phyloP scores from a whole-genome alignment of 805 yeast species.

The Sungouiella thailandica region DNA sequence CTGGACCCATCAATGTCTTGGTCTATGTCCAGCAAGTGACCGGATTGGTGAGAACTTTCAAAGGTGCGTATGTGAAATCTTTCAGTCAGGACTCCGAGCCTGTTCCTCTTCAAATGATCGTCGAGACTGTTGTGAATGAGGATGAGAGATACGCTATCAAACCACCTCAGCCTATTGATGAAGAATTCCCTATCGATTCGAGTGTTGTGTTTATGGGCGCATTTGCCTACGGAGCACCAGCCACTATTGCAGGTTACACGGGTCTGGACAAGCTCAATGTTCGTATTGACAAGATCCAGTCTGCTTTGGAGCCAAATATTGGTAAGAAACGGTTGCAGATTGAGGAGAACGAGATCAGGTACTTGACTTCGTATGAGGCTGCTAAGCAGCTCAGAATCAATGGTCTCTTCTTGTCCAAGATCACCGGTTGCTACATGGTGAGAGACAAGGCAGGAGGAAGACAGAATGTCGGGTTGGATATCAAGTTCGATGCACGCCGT shows the following conservation, averaged over 20 bases:
- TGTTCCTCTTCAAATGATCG: conserved; percentile 78
- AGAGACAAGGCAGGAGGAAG: conserved; percentile 42
- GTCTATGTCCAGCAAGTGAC: conserved; percentile 70
- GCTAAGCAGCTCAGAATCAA: conserved; percentile 53
- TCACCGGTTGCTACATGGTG: conserved; percentile 70
- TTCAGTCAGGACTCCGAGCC: conserved; percentile 48
- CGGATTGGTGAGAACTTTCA: conserved; percentile 63
- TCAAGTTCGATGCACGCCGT: conserved; percentile 76
- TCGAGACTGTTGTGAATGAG: conserved; percentile 64
- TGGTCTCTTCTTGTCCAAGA: conserved; percentile 65
- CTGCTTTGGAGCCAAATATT: conserved; percentile 52
- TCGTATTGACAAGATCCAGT: conserved; percentile 32
- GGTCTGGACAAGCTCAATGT: conserved; percentile 45
- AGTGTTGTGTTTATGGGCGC: conserved; percentile 79
- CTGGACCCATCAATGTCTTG: conserved; percentile 51
- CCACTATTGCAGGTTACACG: conserved; percentile 58
- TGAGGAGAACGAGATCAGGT: conserved; percentile 54
- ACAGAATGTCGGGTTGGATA: conserved; percentile 71
- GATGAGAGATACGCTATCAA: conserved; percentile 72
- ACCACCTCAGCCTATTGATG: conserved; percentile 69
- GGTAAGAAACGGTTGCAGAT: conserved; percentile 57
- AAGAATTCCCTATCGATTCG: conserved; percentile 74
- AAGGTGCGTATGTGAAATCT: conserved; percentile 78
- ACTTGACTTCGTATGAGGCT: conserved; percentile 61
- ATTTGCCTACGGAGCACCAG: conserved; percentile 81